Evolutionary conservation across 345 rosid species (phyloP), one percentile per base, ranked within the genome.

Genomic region (Brassica incana): DNA sequence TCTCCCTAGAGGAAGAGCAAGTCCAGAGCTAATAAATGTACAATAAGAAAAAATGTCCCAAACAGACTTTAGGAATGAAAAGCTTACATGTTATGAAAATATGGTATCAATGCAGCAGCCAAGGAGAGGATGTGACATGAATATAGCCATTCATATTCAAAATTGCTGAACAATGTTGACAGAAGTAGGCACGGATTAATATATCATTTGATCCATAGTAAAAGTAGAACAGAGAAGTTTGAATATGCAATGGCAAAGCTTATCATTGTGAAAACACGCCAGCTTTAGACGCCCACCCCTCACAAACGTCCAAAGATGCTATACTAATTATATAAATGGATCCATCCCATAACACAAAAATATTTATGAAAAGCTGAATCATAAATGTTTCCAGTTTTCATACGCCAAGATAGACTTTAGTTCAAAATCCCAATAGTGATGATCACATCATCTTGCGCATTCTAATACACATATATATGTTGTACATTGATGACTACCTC

Each of bases 1-100:
- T 71, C 72, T 78, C 15, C 73, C 89, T 27, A 79, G 16, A 2
- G 90, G 86, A 79, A 83, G 75, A 63, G 85, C 83, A 62, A 87
- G 76, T 30, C 79, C 77, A 64, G 89, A 87, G 81, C 95, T 15
- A 16, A 54, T 6, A 54, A 54, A 6, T 5, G 60, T 54, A 54
- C 56, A 67, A 48, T 80, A 65, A 74, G 25, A 11, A 16, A 25
- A 16, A 23, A 1, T 45, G 2, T 29, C 32, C 70, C 20, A 67
- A 45, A 48, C 35, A 73, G 65, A 38, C 35, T 23, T 59, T 73
- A 94, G 60, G 4, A 54, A 4, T 48, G 25, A 54, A 16, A 18
- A 54, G 7, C 9, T 16, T 16, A 18, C 61, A 56, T 8, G 61
- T 18, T 56, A 16, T 56, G 61, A 56, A 56, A 18, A 56, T 6